These are phyloP conservation scores for Xylaria polymorpha DNA, from an alignment of 2,329 filamentous ascomycete species.

Conservation along the genomic window DNA sequence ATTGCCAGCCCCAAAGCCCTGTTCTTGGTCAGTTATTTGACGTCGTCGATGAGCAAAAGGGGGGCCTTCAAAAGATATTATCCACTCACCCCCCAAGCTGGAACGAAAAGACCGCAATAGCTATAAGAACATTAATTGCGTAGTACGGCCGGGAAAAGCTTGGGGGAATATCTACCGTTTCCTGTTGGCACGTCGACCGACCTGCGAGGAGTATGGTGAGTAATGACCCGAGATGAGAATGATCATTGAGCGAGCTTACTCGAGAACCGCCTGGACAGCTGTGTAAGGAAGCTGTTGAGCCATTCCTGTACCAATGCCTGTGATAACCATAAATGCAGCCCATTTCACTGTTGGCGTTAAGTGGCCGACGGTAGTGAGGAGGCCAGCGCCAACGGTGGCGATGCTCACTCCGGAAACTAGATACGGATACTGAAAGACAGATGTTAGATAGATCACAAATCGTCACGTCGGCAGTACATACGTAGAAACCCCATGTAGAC, in stretches of 20 bases:
- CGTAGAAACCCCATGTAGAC: constrained; percentile 37
- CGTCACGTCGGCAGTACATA: not conserved
- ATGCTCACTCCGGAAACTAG: constrained; percentile 32
- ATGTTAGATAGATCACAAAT: no score
- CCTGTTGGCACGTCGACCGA: constrained; percentile 1
- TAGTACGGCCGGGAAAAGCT: not conserved
- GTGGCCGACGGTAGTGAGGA: constrained; percentile 24
- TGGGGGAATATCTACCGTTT: not conserved
- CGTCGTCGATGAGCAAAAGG: not conserved
- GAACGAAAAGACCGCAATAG: constrained; percentile 33
- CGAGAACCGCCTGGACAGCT: constrained; percentile 30
- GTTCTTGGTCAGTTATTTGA: not conserved
- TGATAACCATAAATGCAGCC: constrained; percentile 33
- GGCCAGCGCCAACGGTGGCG: constrained; percentile 21
- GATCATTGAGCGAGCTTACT: constrained; percentile 11
- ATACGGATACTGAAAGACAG: constrained; percentile 28
- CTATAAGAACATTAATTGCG: not conserved
- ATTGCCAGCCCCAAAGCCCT: constrained; percentile 18
- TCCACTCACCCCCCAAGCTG: constrained; percentile 31
- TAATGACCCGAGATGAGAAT: not conserved
- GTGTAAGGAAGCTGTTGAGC: constrained; percentile 32
- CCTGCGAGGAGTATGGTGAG: not conserved
- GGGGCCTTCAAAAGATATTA: no score
- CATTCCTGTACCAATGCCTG: constrained; percentile 34
- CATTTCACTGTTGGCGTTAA: constrained; percentile 14